phyloP scores from a whole-genome alignment of 1,139 yeast genomes.

The Nadsonia starkeyi-henricii region DNA sequence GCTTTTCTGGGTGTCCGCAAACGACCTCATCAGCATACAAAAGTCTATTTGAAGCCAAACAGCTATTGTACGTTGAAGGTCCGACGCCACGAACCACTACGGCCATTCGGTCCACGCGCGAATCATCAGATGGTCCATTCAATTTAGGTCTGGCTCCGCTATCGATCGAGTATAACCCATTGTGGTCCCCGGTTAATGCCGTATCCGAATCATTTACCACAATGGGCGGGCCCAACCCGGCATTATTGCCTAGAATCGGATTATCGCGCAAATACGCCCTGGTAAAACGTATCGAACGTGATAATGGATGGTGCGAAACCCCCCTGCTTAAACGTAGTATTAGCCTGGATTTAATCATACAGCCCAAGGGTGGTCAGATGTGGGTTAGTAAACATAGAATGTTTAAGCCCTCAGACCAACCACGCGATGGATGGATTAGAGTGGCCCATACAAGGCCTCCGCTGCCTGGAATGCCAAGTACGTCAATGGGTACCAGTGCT shows the following conservation, averaged over 20 bases:
- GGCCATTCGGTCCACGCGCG: too few species aligned
- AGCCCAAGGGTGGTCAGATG: background rate
- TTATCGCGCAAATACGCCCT: background rate
- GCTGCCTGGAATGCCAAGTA: background rate
- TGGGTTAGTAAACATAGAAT: too few species aligned
- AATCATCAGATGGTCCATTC: too few species aligned
- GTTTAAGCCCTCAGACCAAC: too few species aligned
- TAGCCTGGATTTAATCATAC: background rate
- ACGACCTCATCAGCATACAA: conserved; percentile 1
- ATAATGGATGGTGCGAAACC: background rate
- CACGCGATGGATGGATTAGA: background rate
- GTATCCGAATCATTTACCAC: background rate
- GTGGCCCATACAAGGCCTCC: background rate
- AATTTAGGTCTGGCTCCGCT: background rate
- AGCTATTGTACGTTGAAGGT: conserved; percentile 9
- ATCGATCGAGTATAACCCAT: background rate
- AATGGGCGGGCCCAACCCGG: background rate
- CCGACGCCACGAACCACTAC: conserved; percentile 1
- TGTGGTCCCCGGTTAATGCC: background rate
- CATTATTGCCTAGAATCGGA: background rate
- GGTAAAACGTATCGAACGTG: background rate
- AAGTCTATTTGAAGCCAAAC: conserved; percentile 5
- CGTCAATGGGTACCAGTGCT: background rate
- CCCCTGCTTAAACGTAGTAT: background rate
- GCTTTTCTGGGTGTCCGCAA: conserved; percentile 6